A percentile compares a stretch with the other conserved stretches of the same genome.
Conservation (phyloP, 768 basidiomycete genomes). For the Termitomyces sp. region DNA sequence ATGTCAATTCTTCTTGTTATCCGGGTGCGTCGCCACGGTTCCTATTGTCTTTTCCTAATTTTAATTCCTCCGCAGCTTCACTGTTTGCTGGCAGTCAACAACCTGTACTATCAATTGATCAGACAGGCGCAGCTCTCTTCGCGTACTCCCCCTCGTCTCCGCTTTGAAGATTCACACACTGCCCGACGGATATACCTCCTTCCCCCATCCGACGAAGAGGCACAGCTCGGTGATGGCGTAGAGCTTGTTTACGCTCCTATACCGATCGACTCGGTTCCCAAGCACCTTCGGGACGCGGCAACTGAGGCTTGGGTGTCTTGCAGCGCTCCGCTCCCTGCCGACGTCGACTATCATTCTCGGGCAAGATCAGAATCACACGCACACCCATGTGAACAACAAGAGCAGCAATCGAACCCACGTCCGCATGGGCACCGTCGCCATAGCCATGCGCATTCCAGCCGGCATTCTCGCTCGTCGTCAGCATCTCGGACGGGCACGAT, state of each 20-base stretch:
- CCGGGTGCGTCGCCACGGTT: constrained; percentile 42
- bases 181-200: constrained; percentile 64
- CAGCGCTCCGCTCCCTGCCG: constrained; percentile 17
- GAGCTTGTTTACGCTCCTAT: constrained; percentile 70
- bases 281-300: constrained; percentile 45
- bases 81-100: constrained; percentile 69
- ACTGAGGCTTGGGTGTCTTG: constrained; percentile 63
- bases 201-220: constrained; percentile 24
- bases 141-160: constrained; percentile 15
- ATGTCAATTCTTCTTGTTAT: constrained; percentile 60
- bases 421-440: constrained; percentile 25
- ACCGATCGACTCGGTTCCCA: constrained; percentile 48
- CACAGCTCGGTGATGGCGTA: constrained; percentile 15
- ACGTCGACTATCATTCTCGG: constrained; percentile 10
- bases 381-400: constrained; percentile 15
- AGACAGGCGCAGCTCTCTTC: constrained; percentile 23
- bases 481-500: constrained; percentile 32
- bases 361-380: constrained; percentile 17
- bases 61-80: constrained; percentile 46
- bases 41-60: constrained; percentile 5
- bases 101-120: constrained; percentile 52
- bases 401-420: constrained; percentile 15
- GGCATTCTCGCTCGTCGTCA: constrained; percentile 18
- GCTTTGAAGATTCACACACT: constrained; percentile 17
- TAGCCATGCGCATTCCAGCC: constrained; percentile 21